Percentiles rank a stretch among this genome's conserved stretches.
Evolutionary conservation across 805 yeast genomes (phyloP).

Genomic region (Teunomyces stri): DNA sequence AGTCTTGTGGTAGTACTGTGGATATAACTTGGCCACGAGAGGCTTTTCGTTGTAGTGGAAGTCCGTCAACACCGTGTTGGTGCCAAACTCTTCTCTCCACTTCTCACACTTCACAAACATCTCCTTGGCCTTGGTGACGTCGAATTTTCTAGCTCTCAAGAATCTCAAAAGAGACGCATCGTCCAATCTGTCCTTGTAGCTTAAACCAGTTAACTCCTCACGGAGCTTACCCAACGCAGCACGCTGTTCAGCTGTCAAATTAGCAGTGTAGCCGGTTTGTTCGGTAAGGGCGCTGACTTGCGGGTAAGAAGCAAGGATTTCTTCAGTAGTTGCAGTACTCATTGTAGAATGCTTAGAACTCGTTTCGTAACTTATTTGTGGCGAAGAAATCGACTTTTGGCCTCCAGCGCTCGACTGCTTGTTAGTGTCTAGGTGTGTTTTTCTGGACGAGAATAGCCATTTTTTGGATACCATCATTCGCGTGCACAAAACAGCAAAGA

Average conservation of each 20-base stretch:
- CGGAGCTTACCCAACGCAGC: slow-evolving; percentile 57
- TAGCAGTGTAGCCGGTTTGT: slow-evolving; percentile 80
- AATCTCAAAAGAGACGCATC: slow-evolving; percentile 83
- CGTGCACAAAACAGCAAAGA: background rate
- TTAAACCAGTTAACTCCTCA: slow-evolving; percentile 54
- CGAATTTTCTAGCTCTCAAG: slow-evolving; percentile 93
- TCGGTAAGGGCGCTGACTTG: slow-evolving; percentile 60
- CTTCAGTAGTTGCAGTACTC: slow-evolving; percentile 16
- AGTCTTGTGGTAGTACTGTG: slow-evolving; percentile 96
- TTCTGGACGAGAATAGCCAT: background rate
- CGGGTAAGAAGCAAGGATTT: slow-evolving; percentile 61
- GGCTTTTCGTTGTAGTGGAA: slow-evolving; percentile 94
- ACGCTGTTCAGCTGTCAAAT: slow-evolving; percentile 67
- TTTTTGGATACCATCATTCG: background rate
- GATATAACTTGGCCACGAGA: slow-evolving; percentile 82
- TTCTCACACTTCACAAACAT: slow-evolving; percentile 87
- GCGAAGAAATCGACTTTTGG: background rate
- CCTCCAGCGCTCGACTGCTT: background rate
- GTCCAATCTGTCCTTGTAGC: slow-evolving; percentile 77
- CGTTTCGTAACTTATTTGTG: background rate
- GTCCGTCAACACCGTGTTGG: slow-evolving; percentile 80
- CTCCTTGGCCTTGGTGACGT: slow-evolving; percentile 67
- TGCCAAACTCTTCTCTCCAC: slow-evolving; percentile 88
- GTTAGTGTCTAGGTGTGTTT: slow-evolving; percentile 1
- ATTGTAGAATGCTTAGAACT: background rate